Conservation (phyloP, 495 filamentous ascomycete genomes). For the Hyphodiscus hymeniophilus region DNA sequence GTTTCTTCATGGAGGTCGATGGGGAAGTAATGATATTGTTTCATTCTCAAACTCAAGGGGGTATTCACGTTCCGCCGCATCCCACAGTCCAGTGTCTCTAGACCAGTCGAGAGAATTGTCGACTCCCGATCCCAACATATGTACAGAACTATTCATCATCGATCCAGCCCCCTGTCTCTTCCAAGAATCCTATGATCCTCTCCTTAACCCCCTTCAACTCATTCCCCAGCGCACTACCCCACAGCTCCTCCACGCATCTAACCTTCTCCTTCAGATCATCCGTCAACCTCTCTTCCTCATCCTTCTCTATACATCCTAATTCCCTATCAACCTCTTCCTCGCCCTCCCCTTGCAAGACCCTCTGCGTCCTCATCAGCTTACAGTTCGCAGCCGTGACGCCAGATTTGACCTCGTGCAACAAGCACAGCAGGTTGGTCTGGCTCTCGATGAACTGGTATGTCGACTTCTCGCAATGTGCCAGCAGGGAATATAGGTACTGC, state of each 20-base stretch:
- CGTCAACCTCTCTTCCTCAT: slow-evolving; percentile 62
- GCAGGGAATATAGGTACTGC: slow-evolving; percentile 78
- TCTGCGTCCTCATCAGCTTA: slow-evolving; percentile 48
- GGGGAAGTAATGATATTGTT: not conserved
- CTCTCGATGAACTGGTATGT: slow-evolving; percentile 95
- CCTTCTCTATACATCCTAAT: slow-evolving; percentile 50
- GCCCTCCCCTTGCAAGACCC: slow-evolving; percentile 46
- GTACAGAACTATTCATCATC: slow-evolving; percentile 40
- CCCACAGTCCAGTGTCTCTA: not conserved
- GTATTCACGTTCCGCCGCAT: slow-evolving; percentile 1
- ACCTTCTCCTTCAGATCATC: slow-evolving; percentile 91
- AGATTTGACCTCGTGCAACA: slow-evolving; percentile 87
- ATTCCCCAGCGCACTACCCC: slow-evolving; percentile 46
- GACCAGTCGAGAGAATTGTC: no score
- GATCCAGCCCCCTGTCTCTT: slow-evolving; percentile 67
- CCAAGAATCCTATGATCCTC: slow-evolving; percentile 55
- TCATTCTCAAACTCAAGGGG: slow-evolving; percentile 1
- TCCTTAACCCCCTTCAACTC: slow-evolving; percentile 41
- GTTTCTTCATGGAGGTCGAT: not conserved
- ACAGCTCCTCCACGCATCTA: slow-evolving; percentile 80
- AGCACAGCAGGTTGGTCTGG: slow-evolving; percentile 86
- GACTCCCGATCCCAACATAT: not conserved
- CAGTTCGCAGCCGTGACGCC: slow-evolving; percentile 58
- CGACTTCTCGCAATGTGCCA: slow-evolving; percentile 79
- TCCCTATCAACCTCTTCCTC: slow-evolving; percentile 40